A percentile compares a stretch with the other conserved stretches of the same genome.
These are phyloP conservation scores for Fragaria vesca DNA, from an alignment of 306 rosid species.

Conservation along the genomic window DNA sequence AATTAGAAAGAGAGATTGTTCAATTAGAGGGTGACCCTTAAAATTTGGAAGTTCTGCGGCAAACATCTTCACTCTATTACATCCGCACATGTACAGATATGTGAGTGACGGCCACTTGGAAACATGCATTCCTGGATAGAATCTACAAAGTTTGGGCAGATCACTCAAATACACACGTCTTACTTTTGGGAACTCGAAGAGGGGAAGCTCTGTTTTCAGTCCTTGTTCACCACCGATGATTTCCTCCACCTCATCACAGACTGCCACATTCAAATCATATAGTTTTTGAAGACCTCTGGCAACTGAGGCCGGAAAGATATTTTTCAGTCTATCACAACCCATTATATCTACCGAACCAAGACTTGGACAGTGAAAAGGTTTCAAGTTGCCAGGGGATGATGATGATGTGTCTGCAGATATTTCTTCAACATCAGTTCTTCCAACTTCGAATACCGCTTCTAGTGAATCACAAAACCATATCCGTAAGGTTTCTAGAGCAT, in stretches of 20 bases:
- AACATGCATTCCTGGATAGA: neutral
- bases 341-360: neutral
- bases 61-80: neutral
- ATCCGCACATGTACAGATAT: rapidly evolving
- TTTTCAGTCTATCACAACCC: too few species aligned
- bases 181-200: neutral
- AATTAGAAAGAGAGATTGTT: neutral
- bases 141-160: neutral
- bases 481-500: neutral
- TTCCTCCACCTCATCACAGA: neutral
- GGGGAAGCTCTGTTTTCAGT: neutral
- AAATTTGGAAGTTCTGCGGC: neutral
- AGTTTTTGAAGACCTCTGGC: neutral
- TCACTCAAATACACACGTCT: rapidly evolving
- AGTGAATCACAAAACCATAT: neutral
- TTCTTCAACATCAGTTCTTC: neutral
- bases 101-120: neutral
- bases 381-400: neutral
- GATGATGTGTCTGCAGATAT: neutral
- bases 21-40: neutral
- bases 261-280: rapidly evolving
- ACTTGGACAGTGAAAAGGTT: neutral
- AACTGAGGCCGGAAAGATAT: neutral
- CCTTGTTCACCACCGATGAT: neutral
- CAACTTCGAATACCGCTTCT: neutral